These are phyloP conservation scores for Pezizomycotina sp. DNA, from an alignment of 2,329 filamentous ascomycete genomes.

Conservation along the genomic window DNA sequence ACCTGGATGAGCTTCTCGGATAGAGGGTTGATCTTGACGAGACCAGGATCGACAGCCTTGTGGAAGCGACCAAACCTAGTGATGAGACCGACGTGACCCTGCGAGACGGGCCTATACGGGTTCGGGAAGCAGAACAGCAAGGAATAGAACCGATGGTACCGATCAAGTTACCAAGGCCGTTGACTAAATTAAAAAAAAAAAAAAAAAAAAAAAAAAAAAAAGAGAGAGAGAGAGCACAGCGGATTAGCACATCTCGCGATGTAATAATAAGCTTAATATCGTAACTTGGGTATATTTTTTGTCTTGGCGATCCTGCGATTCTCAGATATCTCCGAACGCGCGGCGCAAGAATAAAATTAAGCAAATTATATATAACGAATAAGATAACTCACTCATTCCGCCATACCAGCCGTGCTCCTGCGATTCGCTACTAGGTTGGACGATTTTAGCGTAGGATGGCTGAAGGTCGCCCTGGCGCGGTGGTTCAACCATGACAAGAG, in stretches of 20 bases:
- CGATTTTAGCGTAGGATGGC: constrained; percentile 52
- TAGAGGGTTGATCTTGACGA: constrained; percentile 93
- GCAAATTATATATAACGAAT: neutral
- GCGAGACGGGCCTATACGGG: constrained; percentile 79
- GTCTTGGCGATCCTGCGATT: constrained; percentile 7
- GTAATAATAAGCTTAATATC: constrained; percentile 5
- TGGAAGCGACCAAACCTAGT: constrained; percentile 93
- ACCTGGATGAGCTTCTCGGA: constrained; percentile 79
- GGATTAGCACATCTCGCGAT: neutral
- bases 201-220: constrained; percentile 3
- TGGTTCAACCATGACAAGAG: constrained; percentile 56
- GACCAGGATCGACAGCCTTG: constrained; percentile 85
- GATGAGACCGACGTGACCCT: constrained; percentile 88
- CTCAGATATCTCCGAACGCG: too few species aligned
- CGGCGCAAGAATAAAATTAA: too few species aligned
- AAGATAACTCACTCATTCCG: constrained; percentile 50
- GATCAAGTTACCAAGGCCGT: constrained; percentile 54
- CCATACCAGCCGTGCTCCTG: constrained; percentile 77
- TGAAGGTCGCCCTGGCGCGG: constrained; percentile 72
- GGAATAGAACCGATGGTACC: constrained; percentile 74
- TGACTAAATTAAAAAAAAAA: constrained; percentile 42
- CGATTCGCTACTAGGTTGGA: constrained; percentile 31
- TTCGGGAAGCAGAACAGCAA: constrained; percentile 87
- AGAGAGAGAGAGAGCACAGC: neutral
- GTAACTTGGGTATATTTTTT: constrained; percentile 5